A percentile compares a stretch with the other conserved stretches of the same genome.
Conservation (phyloP, 129 eudicot genomes). For the Tanacetum coccineum region DNA sequence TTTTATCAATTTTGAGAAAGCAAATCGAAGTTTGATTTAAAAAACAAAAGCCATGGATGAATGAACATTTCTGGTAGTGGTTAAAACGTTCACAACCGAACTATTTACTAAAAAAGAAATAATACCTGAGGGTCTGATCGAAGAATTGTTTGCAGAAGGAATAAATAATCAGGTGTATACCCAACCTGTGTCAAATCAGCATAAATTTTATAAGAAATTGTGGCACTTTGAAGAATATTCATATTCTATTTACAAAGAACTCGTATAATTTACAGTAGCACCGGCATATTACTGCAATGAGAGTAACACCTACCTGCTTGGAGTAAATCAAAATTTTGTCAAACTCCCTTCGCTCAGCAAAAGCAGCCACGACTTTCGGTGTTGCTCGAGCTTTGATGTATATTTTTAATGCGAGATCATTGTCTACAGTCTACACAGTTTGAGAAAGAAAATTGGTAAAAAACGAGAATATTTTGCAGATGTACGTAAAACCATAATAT, state of each 20-base stretch:
- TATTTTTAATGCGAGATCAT: conserved; percentile 92
- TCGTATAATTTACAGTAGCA: neutral
- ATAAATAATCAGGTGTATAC: conserved; percentile 95
- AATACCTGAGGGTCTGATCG: conserved; percentile 96
- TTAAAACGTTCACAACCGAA: conserved; percentile 4
- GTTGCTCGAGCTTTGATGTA: conserved; percentile 99
- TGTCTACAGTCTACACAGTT: conserved; percentile 80
- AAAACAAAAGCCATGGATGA: neutral
- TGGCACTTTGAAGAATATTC: neutral
- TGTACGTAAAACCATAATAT: conserved; percentile 9
- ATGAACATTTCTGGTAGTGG: neutral
- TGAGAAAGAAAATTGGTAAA: conserved; percentile 13
- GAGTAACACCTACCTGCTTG: conserved; percentile 63
- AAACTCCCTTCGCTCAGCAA: conserved; percentile 98
- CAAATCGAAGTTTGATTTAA: conserved; percentile 11
- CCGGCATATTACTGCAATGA: neutral
- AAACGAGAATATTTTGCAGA: neutral
- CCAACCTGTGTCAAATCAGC: conserved; percentile 68
- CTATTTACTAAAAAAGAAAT: neutral
- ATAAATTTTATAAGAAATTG: neutral
- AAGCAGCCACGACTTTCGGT: conserved; percentile 99
- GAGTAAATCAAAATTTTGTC: conserved; percentile 96
- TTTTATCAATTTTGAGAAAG: conserved; percentile 10
- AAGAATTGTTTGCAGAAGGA: conserved; percentile 97
- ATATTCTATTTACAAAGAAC: neutral